Evolutionary conservation across 2,329 filamentous ascomycete genomes (phyloP).

Genomic region (Pseudogymnoascus sp.): DNA sequence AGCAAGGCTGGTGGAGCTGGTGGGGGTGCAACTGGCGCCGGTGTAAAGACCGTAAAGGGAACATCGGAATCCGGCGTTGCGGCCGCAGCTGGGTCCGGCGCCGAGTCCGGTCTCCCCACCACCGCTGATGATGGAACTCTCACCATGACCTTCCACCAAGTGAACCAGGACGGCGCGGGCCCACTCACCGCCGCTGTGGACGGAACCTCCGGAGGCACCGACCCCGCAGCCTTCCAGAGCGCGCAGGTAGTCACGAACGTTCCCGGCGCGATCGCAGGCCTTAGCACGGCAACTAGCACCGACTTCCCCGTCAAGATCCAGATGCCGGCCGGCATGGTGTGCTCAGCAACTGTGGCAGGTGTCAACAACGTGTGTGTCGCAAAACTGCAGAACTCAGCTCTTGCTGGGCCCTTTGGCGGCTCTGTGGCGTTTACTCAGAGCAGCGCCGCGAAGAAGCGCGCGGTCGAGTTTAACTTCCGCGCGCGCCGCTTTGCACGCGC

Average conservation of each 20-base stretch:
- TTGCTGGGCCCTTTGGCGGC: conserved; percentile 60
- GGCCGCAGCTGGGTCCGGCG: conserved; percentile 46
- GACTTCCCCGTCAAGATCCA: conserved; percentile 59
- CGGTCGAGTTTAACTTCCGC: conserved; percentile 44
- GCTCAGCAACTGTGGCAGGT: conserved; percentile 50
- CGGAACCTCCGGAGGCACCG: conserved; percentile 54
- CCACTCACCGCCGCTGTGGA: conserved; percentile 55
- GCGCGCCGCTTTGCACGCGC: conserved; percentile 30
- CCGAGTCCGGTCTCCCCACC: conserved; percentile 50
- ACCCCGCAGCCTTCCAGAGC: conserved; percentile 50
- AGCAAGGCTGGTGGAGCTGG: conserved; percentile 32
- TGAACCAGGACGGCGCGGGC: conserved; percentile 65
- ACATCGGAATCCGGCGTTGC: conserved; percentile 44
- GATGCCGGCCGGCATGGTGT: conserved; percentile 62
- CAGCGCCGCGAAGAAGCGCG: conserved; percentile 50
- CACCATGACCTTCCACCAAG: conserved; percentile 59
- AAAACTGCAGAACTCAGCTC: conserved; percentile 53
- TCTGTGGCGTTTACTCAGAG: conserved; percentile 59
- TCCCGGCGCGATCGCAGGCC: conserved; percentile 50
- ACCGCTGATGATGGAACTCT: conserved; percentile 52
- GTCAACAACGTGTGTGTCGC: conserved; percentile 58
- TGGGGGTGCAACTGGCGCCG: conserved; percentile 41
- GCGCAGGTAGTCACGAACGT: conserved; percentile 54
- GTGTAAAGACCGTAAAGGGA: conserved; percentile 41
- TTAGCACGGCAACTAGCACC: conserved; percentile 51